These are phyloP conservation scores for Hyphopichia wangnamkhiaoensis DNA, from an alignment of 1,139 yeast genomes.

Conservation along the genomic window DNA sequence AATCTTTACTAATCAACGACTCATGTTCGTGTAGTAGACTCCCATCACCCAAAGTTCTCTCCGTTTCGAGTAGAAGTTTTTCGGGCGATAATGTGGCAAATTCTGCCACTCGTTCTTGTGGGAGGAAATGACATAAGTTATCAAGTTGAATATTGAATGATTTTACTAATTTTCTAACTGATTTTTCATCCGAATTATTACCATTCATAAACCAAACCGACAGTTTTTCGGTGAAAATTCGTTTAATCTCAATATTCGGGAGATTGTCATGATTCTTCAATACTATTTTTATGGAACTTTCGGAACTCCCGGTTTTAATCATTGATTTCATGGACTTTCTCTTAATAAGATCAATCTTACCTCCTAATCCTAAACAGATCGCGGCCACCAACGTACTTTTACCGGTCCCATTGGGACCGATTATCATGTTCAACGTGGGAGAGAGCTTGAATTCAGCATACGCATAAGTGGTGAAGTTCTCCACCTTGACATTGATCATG, in stretches of 20 bases:
- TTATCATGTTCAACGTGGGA: conserved; percentile 86
- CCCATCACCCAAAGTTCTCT: conserved; percentile 74
- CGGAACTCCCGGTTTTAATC: conserved; percentile 69
- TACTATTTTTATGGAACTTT: conserved; percentile 64
- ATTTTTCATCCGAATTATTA: conserved; percentile 38
- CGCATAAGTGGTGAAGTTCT: conserved; percentile 81
- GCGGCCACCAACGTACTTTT: conserved; percentile 95
- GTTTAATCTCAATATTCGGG: conserved; percentile 33
- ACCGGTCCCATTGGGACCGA: conserved; percentile 98
- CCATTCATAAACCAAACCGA: conserved; percentile 66
- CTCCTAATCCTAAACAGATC: conserved; percentile 85
- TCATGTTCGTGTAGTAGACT: conserved; percentile 60
- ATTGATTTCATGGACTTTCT: conserved; percentile 73
- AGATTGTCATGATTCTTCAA: conserved; percentile 46
- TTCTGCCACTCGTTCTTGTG: conserved; percentile 93
- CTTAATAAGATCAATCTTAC: conserved; percentile 77
- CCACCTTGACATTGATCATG: conserved; percentile 62
- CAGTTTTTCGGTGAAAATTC: conserved; percentile 42
- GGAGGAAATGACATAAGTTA: conserved; percentile 89
- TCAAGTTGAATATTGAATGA: conserved; percentile 78
- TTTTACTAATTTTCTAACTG: conserved; percentile 47
- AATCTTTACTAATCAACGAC: conserved; percentile 54
- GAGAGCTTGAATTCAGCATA: conserved; percentile 77
- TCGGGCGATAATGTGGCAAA: conserved; percentile 85
- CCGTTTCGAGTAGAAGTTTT: conserved; percentile 72